Conservation (phyloP, 805 yeast species). For the Kockiozyma suomiensis region DNA sequence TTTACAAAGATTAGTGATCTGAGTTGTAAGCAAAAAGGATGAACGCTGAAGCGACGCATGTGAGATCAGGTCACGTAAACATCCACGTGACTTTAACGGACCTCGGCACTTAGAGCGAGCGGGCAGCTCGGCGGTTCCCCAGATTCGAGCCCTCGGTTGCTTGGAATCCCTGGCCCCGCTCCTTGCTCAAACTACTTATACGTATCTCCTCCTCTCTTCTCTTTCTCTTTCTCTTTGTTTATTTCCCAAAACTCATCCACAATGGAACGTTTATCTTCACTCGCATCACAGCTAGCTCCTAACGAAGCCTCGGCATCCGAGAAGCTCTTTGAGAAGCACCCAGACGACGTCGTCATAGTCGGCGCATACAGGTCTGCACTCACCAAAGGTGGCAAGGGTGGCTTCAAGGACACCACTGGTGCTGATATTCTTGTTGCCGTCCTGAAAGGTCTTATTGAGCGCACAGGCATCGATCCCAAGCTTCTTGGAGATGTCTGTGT, state of each 20-base stretch:
- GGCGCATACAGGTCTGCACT: constrained; percentile 90
- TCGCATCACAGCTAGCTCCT: constrained; percentile 31
- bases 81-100: not conserved
- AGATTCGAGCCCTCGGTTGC: constrained; percentile 14
- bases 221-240: not conserved
- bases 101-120: constrained; percentile 13
- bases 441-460: constrained; percentile 61
- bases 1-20: not conserved
- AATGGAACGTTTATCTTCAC: constrained; percentile 22
- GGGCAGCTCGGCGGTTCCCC: constrained; percentile 8
- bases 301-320: constrained; percentile 37
- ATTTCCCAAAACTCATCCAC: not conserved
- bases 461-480: constrained; percentile 53
- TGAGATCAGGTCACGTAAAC: not conserved
- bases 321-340: constrained; percentile 56
- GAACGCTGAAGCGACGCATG: too few species aligned
- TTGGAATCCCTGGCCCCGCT: not conserved
- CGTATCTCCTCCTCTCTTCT: not conserved
- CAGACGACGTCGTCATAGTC: constrained; percentile 89
- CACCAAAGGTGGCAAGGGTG: constrained; percentile 84
- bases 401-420: constrained; percentile 77
- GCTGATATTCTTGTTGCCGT: constrained; percentile 75
- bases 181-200: not conserved
- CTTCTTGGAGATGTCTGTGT: constrained; percentile 81
- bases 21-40: not conserved